Base-by-base conservation (phyloP, 257 asterid genomes). In the Primulina eburnea region DNA sequence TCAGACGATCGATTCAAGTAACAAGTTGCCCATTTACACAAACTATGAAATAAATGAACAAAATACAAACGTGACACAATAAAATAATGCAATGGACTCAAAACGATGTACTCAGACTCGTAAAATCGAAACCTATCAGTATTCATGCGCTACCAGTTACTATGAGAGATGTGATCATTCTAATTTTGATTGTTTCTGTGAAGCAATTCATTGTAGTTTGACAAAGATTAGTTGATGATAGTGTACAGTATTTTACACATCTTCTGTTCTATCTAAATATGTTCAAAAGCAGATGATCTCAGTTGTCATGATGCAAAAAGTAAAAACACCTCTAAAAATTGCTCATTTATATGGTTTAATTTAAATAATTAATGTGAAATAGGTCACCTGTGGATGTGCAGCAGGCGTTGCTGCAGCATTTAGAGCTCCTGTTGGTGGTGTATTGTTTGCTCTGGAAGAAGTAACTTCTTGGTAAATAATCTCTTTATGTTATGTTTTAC, bases 371-470 rank as follows among this genome's bases (percentile, higher is more conserved):
- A 83, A 74, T 84, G 84, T 76, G 84, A 76, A 82, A 72, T 81
- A 94, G 99, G 99, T 94, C 75, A 94, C 99, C 64, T 94, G 99
- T 85, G 99, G 99, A 86, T 94, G 97, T 88, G 99, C 99, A 82
- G 99, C 97, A 68, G 97, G 99, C 72, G 97, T 94, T 68, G 97
- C 99, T 84, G 99, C 99, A 80, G 99, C 99, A 67, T 94, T 94
- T 78, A 88, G 99, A 87, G 97, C 99, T 80, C 99, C 99, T 35
- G 99, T 94, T 73, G 99, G 99, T 64, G 99, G 99, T 73, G 99
- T 94, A 60, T 75, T 94, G 72, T 94, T 94, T 84, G 99, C 99
- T 32, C 79, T 94, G 64, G 99, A 94, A 83, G 99, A 94, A 84
- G 97, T 94, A 64, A 91, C 99, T 50, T 94, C 99, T 68, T 94